Conservation (phyloP, 805 yeast genomes). For the Kluyveromyces starmeri region DNA sequence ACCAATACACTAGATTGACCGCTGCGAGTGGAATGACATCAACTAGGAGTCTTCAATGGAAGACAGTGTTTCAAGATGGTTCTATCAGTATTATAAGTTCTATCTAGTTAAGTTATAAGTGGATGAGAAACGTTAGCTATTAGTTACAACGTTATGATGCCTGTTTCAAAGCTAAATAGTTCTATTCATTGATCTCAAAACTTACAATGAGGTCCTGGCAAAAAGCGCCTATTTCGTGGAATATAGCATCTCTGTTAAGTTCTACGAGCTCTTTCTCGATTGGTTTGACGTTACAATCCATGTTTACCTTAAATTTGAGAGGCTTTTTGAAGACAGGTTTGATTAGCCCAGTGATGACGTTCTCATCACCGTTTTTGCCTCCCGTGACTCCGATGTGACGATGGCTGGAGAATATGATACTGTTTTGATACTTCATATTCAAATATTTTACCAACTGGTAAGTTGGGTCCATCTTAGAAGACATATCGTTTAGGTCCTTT, state of each 20-base stretch:
- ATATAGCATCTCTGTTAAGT: slow-evolving; percentile 63
- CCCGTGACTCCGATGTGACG: slow-evolving; percentile 44
- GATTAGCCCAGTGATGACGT: slow-evolving; percentile 73
- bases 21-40: no score
- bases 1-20: no score
- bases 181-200: slow-evolving; percentile 24
- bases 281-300: slow-evolving; percentile 69
- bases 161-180: no score
- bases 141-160: no score
- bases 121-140: no score
- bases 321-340: slow-evolving; percentile 53
- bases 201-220: slow-evolving; percentile 58
- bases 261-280: slow-evolving; percentile 41
- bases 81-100: no score
- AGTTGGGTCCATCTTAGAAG: slow-evolving; percentile 50
- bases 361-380: slow-evolving; percentile 44
- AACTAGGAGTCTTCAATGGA: no score
- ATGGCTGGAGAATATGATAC: slow-evolving; percentile 60
- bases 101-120: no score
- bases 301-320: slow-evolving; percentile 68
- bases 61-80: no score
- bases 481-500: slow-evolving; percentile 31
- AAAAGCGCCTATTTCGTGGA: slow-evolving; percentile 57
- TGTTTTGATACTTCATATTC: slow-evolving; percentile 52
- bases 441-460: slow-evolving; percentile 53